Base-by-base conservation (phyloP, 495 filamentous ascomycete species). In the Penicillium salamii region DNA sequence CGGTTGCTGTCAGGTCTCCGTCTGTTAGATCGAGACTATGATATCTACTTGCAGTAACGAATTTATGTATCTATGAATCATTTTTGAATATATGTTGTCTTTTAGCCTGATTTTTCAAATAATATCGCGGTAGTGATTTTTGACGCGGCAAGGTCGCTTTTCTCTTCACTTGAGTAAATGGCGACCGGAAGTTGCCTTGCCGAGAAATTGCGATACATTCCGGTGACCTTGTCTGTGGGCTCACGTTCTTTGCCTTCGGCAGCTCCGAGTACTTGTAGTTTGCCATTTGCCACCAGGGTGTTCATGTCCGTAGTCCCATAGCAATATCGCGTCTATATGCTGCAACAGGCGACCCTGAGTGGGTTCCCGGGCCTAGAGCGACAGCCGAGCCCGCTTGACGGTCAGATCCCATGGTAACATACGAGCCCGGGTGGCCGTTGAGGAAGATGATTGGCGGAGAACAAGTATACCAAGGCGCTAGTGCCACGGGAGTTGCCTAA, bases 1-100 rank as follows among this genome's bases (percentile, higher is more conserved):
- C 47, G 11, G 42, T 44, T 24, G 31, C 18, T 21, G 15, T 39
- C 5, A 51, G 50, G 11, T 6, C 45, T 18, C 47, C 48, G 26
- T 41, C 55, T 17, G 29, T 61, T n/a, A 61, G 41, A 14, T 49
- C 48, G 1, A 37, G 46, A 23, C 46, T 48, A 14, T 48, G 36
- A 48, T 31, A 3, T 7, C 3, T 12, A 32, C 12, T 5, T 32
- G 3, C 12, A 32, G 29, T 32, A 32, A 32, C 29, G 29, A 32
- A 32, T 8, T 32, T 13, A 32, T 12, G 29, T 32, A 7, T 32
- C 29, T 11, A 32, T 11, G 7, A 32, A 13, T 32, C 29, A 13
- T 3, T 3, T 32, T 32, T 26, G n/a, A n/a, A n/a, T n/a, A n/a
- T n/a, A n/a, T n/a, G n/a, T n/a, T n/a, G n/a, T n/a, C n/a, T n/a